A percentile compares a stretch with the other conserved stretches of the same genome.
Evolutionary conservation across 2,329 filamentous ascomycete genomes (phyloP).

Genomic region (Neofusicoccum laricinum): DNA sequence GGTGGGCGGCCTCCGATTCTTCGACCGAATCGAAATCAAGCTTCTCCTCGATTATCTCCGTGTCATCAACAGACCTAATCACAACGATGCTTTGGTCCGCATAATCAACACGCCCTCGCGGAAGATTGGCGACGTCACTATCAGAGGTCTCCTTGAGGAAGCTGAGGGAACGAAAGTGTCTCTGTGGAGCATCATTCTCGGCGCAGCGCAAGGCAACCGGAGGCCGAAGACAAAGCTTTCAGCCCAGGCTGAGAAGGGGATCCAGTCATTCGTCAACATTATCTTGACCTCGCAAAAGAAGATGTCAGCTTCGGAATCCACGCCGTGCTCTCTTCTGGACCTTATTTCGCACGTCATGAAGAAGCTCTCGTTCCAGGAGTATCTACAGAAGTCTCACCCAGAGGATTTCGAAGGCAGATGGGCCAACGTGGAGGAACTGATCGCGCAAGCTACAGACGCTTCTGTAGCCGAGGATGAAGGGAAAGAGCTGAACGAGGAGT

Average conservation of each 20-base stretch:
- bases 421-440: constrained; percentile 87
- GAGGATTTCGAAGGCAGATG: constrained; percentile 77
- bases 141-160: constrained; percentile 72
- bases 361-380: constrained; percentile 70
- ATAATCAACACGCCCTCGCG: constrained; percentile 83
- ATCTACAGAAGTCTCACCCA: constrained; percentile 66
- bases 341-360: constrained; percentile 58
- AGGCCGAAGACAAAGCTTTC: constrained; percentile 54
- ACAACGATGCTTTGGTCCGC: constrained; percentile 80
- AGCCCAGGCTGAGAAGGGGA: constrained; percentile 54
- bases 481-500: constrained; percentile 44
- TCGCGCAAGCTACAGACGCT: constrained; percentile 74
- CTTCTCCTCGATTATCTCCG: constrained; percentile 83
- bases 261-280: constrained; percentile 58
- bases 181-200: constrained; percentile 73
- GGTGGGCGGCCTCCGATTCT: constrained; percentile 89
- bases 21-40: constrained; percentile 87
- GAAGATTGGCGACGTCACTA: constrained; percentile 75
- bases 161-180: constrained; percentile 67
- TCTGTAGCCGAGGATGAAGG: constrained; percentile 43
- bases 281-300: constrained; percentile 58
- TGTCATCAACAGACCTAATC: constrained; percentile 77
- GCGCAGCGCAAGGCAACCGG: constrained; percentile 51
- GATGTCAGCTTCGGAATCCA: constrained; percentile 43
- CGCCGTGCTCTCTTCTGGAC: constrained; percentile 38